Evolutionary conservation across 371 early-diverging fungal genomes (phyloP).

Genomic region (Apophysomyces variabilis): DNA sequence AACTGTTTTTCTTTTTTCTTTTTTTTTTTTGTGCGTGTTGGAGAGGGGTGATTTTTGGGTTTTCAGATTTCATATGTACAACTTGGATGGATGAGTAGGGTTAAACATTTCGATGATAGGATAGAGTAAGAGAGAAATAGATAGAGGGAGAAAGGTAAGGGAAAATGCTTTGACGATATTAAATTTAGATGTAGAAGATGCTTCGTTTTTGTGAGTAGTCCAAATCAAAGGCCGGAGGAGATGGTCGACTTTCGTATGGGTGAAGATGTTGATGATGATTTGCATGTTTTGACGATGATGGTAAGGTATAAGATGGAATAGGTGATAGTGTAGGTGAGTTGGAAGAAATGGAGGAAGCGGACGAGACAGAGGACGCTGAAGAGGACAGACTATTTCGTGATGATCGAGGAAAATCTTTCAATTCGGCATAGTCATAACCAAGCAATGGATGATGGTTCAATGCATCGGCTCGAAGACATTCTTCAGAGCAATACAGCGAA

Average conservation of each 20-base stretch:
- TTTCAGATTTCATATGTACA: too few relatives aligned
- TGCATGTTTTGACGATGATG: conserved; percentile 17
- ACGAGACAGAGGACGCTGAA: neutral
- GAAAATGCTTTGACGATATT: conserved; percentile 9
- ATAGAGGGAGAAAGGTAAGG: too few relatives aligned
- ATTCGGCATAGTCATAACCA: conserved; percentile 35
- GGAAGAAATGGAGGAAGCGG: conserved; percentile 14
- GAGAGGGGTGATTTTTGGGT: neutral
- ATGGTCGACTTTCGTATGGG: conserved; percentile 7
- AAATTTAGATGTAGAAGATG: conserved; percentile 21
- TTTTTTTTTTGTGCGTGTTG: neutral
- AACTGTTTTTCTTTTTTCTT: neutral
- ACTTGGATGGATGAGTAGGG: too few relatives aligned
- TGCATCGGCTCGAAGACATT: conserved; percentile 33
- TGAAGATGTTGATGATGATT: neutral
- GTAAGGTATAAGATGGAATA: conserved; percentile 16
- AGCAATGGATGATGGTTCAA: conserved; percentile 33
- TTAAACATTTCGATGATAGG: neutral
- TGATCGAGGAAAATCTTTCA: conserved; percentile 36
- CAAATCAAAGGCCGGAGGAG: conserved; percentile 32
- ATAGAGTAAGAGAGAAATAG: neutral
- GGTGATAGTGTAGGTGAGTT: conserved; percentile 26
- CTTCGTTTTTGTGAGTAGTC: conserved; percentile 10
- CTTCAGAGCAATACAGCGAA: conserved; percentile 37
- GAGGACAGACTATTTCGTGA: conserved; percentile 12